Conservation (phyloP, 2,329 filamentous ascomycete genomes). For the Cladosporium velox region DNA sequence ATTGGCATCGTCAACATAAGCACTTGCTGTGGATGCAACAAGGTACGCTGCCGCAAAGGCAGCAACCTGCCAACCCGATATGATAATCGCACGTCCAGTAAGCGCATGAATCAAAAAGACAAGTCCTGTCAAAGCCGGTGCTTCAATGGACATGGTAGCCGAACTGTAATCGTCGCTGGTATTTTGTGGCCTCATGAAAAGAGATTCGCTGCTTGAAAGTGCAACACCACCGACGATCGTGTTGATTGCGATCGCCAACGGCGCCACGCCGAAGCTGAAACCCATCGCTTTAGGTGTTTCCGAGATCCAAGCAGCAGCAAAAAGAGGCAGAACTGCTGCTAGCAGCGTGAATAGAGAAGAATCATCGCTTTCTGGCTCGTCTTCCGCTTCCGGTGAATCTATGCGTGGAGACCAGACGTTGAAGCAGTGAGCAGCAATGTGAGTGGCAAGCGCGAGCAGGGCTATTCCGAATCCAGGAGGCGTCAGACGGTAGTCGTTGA, state of each 20-base stretch:
- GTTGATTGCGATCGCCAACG: not conserved
- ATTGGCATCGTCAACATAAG: slow-evolving; percentile 1
- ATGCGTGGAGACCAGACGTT: not conserved
- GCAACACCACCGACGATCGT: slow-evolving; percentile 13
- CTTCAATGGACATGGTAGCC: not conserved
- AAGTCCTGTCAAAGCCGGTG: slow-evolving; percentile 8
- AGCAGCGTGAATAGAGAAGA: not conserved
- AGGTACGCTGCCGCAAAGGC: slow-evolving; percentile 13
- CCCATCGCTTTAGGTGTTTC: slow-evolving; percentile 7
- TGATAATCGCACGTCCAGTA: not conserved
- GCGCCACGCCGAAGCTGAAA: slow-evolving; percentile 3
- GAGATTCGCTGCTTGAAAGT: slow-evolving; percentile 1
- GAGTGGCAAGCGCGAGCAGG: slow-evolving; percentile 11
- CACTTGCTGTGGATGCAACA: slow-evolving; percentile 4
- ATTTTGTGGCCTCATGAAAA: slow-evolving; percentile 7
- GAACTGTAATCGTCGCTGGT: not conserved
- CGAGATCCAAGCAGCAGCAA: slow-evolving; percentile 3
- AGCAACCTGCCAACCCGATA: slow-evolving; percentile 15
- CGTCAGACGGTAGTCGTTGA: slow-evolving; percentile 21
- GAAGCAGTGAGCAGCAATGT: slow-evolving; percentile 18
- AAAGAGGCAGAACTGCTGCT: not conserved
- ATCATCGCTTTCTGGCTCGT: slow-evolving; percentile 7
- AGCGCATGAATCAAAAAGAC: not conserved
- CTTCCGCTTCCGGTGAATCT: slow-evolving; percentile 6
- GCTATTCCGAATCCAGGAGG: slow-evolving; percentile 15